Conservation (phyloP, 2,329 filamentous ascomycete genomes). For the Talaromyces atroroseus region DNA sequence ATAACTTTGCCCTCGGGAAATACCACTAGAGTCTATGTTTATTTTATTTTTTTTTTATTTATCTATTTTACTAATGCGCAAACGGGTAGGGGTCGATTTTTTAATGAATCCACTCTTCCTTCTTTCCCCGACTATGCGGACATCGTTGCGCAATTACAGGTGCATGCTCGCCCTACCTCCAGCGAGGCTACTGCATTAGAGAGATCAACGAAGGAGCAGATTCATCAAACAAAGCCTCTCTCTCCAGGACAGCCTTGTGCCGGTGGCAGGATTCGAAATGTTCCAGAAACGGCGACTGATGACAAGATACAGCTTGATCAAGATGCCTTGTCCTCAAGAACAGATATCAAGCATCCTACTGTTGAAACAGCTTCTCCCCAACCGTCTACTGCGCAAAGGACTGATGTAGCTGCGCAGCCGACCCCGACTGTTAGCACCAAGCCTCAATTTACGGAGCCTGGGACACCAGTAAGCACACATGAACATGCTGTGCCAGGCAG, state of each 20-base stretch:
- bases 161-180: slow-evolving; percentile 26
- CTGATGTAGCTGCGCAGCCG: background rate
- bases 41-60: slow-evolving; percentile 1
- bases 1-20: background rate
- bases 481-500: slow-evolving; percentile 19
- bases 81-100: slow-evolving; percentile 49
- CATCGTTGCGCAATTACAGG: slow-evolving; percentile 26
- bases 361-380: background rate
- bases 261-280: background rate
- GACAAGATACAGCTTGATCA: slow-evolving; percentile 2
- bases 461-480: slow-evolving; percentile 22
- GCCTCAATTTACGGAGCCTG: slow-evolving; percentile 14
- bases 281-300: background rate
- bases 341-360: slow-evolving; percentile 9
- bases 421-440: slow-evolving; percentile 1
- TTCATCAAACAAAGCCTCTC: slow-evolving; percentile 14
- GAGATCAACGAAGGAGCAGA: background rate
- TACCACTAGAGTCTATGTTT: slow-evolving; percentile 6
- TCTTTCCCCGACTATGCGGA: slow-evolving; percentile 29
- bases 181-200: slow-evolving; percentile 30
- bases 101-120: slow-evolving; percentile 52
- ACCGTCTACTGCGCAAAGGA: slow-evolving; percentile 8
- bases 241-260: background rate
- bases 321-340: slow-evolving; percentile 21
- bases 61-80: slow-evolving; percentile 18